These are phyloP conservation scores for Sarocladium kiliense DNA, from an alignment of 2,329 filamentous ascomycete genomes.

Conservation along the genomic window DNA sequence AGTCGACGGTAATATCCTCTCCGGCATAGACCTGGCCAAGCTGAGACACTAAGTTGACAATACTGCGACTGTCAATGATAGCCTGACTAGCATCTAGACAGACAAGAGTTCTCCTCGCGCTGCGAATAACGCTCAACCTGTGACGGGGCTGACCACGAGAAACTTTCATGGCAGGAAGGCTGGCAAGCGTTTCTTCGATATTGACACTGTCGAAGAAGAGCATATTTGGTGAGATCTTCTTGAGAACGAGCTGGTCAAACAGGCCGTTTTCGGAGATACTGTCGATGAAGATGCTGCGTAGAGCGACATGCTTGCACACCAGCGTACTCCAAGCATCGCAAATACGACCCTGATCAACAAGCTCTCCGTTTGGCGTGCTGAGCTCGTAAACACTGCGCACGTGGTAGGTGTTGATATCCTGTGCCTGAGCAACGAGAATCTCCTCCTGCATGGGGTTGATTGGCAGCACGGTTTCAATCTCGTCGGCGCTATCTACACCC, in stretches of 20 bases:
- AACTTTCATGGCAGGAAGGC: conserved; percentile 34
- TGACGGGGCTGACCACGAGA: conserved; percentile 39
- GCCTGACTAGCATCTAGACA: conserved; percentile 47
- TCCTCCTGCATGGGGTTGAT: conserved; percentile 44
- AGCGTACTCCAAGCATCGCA: conserved; percentile 47
- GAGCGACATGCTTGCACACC: conserved; percentile 36
- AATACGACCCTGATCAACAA: conserved; percentile 37
- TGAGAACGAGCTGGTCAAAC: conserved; percentile 45
- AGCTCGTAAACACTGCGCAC: conserved; percentile 45
- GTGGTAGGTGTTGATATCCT: conserved; percentile 35
- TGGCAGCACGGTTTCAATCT: conserved; percentile 45
- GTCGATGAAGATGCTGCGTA: conserved; percentile 48
- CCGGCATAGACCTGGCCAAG: not conserved
- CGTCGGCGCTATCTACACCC: conserved; percentile 33
- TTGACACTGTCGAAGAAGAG: conserved; percentile 44
- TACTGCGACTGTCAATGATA: conserved; percentile 34
- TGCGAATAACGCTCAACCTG: conserved; percentile 44
- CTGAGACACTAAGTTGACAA: conserved; percentile 15
- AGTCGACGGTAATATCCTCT: conserved; percentile 23
- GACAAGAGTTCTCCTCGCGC: conserved; percentile 36
- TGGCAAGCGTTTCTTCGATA: conserved; percentile 31
- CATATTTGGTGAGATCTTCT: conserved; percentile 43
- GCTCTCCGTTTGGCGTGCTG: conserved; percentile 27
- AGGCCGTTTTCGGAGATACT: conserved; percentile 42
- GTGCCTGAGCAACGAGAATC: conserved; percentile 41